Percentiles rank a stretch among this genome's conserved stretches.
Evolutionary conservation across 306 rosid genomes (phyloP).

Genomic region (Canavalia ensiformis): DNA sequence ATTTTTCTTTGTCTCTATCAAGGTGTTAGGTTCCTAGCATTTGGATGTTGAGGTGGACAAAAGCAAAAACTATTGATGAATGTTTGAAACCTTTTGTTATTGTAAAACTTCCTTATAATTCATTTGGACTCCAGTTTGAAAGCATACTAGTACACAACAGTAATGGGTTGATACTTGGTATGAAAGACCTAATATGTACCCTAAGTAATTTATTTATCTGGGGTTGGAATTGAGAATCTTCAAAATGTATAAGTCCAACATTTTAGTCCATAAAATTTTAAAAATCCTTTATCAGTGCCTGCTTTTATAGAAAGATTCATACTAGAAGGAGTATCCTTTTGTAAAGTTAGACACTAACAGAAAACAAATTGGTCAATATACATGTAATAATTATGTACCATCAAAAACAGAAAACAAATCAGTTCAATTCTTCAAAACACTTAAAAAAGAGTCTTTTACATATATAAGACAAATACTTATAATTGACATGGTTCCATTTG

Average conservation of each 20-base stretch:
- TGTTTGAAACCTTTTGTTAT: not conserved
- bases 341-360: too few relatives aligned
- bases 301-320: too few relatives aligned
- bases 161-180: not conserved
- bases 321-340: too few relatives aligned
- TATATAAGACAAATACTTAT: not conserved
- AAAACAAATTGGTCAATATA: not conserved
- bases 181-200: not conserved
- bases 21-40: not conserved
- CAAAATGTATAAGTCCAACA: too few relatives aligned
- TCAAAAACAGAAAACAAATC: not conserved
- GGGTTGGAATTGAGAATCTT: not conserved
- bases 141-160: slow-evolving; percentile 4
- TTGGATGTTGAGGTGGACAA: not conserved
- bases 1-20: slow-evolving; percentile 24
- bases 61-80: not conserved
- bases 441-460: not conserved
- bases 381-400: not conserved
- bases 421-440: not conserved
- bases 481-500: not conserved
- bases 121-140: not conserved
- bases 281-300: too few relatives aligned
- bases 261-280: too few relatives aligned
- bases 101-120: not conserved
- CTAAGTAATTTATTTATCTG: not conserved